phyloP scores from a whole-genome alignment of 1,139 yeast genomes.

The Saccharomyces uvarum region DNA sequence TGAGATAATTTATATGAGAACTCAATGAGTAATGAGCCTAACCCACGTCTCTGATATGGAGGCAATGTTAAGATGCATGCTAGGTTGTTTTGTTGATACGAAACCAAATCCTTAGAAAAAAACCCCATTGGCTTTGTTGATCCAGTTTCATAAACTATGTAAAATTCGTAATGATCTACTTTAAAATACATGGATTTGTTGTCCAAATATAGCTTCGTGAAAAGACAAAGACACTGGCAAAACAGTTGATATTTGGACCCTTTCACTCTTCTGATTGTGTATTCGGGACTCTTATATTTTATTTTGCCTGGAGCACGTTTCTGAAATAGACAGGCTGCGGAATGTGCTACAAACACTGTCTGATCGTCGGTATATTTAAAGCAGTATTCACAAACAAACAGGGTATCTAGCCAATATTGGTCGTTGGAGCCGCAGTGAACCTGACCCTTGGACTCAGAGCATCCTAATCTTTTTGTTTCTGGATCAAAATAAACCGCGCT shows the following conservation, averaged over 20 bases:
- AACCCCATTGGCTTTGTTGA: slow-evolving; percentile 67
- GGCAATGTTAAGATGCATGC: slow-evolving; percentile 91
- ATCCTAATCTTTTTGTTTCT: slow-evolving; percentile 31
- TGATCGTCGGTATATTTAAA: slow-evolving; percentile 62
- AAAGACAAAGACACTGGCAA: slow-evolving; percentile 74
- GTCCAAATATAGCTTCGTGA: slow-evolving; percentile 84
- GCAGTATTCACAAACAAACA: slow-evolving; percentile 73
- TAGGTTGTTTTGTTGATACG: slow-evolving; percentile 78
- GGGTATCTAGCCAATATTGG: slow-evolving; percentile 48
- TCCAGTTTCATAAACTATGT: slow-evolving; percentile 50
- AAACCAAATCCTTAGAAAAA: slow-evolving; percentile 76
- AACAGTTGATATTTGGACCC: slow-evolving; percentile 59
- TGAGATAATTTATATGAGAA: slow-evolving; percentile 71
- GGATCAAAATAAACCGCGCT: slow-evolving; percentile 62
- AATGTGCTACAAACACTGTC: slow-evolving; percentile 39
- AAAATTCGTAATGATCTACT: slow-evolving; percentile 73
- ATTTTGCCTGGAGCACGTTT: slow-evolving; percentile 54
- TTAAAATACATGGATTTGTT: slow-evolving; percentile 82
- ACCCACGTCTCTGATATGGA: slow-evolving; percentile 71
- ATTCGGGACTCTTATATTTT: slow-evolving; percentile 54
- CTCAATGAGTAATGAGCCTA: slow-evolving; percentile 76
- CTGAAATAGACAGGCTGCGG: slow-evolving; percentile 40
- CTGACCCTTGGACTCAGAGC: slow-evolving; percentile 4
- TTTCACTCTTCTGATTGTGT: slow-evolving; percentile 55
- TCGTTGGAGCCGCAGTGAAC: not conserved